A percentile compares a stretch with the other conserved stretches of the same genome.
Evolutionary conservation across 306 rosid species (phyloP).

Genomic region (cucumber (Cucumis sativus)): DNA sequence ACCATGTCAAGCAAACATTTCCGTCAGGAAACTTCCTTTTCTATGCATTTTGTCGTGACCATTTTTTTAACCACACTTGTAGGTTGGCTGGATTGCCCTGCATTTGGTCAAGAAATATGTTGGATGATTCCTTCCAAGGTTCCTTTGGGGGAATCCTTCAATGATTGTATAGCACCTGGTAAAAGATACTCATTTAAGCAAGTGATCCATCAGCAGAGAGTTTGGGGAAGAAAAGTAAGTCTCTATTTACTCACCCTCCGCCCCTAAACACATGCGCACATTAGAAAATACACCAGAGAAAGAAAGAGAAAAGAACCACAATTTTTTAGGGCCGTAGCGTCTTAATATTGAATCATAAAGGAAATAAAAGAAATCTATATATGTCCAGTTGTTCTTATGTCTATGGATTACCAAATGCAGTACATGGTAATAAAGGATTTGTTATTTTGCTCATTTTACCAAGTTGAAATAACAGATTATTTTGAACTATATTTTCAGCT

Average conservation of each 20-base stretch:
- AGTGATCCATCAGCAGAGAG: conserved; percentile 92
- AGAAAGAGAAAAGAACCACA: background rate
- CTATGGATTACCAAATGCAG: background rate
- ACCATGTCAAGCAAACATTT: background rate
- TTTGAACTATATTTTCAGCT: conserved; percentile 46
- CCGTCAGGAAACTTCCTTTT: background rate
- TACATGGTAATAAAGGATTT: background rate
- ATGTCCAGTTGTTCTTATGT: background rate
- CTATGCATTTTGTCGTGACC: background rate
- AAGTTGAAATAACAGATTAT: background rate
- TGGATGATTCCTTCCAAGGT: conserved; percentile 95
- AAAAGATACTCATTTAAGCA: conserved; percentile 98
- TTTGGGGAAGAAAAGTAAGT: conserved; percentile 80
- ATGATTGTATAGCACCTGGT: conserved; percentile 74
- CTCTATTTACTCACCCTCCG: background rate
- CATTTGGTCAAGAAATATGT: conserved; percentile 67
- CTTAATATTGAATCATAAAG: background rate
- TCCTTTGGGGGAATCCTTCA: conserved; percentile 80
- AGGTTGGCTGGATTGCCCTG: conserved; percentile 98
- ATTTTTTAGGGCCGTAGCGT: background rate
- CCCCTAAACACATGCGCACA: background rate
- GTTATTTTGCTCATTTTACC: background rate
- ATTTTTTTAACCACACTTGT: conserved; percentile 2
- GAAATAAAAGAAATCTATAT: background rate
- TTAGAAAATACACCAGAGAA: background rate